A percentile compares a stretch with the other conserved stretches of the same genome.
These are phyloP conservation scores for Yamadazyma trypodendri DNA, from an alignment of 1,139 yeast species.

Conservation along the genomic window DNA sequence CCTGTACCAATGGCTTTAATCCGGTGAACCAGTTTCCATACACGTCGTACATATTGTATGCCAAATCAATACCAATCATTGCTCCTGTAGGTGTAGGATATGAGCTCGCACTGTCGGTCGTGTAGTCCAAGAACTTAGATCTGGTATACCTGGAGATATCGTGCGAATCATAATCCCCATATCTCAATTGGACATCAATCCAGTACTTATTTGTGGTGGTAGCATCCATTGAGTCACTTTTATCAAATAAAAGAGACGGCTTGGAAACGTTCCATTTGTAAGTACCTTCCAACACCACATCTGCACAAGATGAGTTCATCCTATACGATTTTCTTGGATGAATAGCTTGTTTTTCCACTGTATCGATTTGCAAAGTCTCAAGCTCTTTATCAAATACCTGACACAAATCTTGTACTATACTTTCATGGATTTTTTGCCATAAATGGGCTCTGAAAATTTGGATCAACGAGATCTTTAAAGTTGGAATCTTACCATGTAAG, in stretches of 20 bases:
- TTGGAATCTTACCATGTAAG: slow-evolving; percentile 96
- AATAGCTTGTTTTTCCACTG: slow-evolving; percentile 86
- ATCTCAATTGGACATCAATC: slow-evolving; percentile 93
- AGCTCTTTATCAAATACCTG: slow-evolving; percentile 89
- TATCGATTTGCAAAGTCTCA: slow-evolving; percentile 78
- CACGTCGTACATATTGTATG: slow-evolving; percentile 94
- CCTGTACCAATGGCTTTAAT: slow-evolving; percentile 81
- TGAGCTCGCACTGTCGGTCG: slow-evolving; percentile 78
- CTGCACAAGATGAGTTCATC: slow-evolving; percentile 96
- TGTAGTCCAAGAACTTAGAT: slow-evolving; percentile 90
- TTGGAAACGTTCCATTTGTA: slow-evolving; percentile 82
- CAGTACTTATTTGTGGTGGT: slow-evolving; percentile 76
- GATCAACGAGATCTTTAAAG: slow-evolving; percentile 89
- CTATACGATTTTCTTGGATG: slow-evolving; percentile 97
- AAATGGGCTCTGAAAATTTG: slow-evolving; percentile 97
- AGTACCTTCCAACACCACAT: slow-evolving; percentile 72
- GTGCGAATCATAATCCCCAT: slow-evolving; percentile 97
- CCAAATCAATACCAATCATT: slow-evolving; percentile 86
- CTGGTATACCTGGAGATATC: slow-evolving; percentile 93
- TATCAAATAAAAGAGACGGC: slow-evolving; percentile 75
- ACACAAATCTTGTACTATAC: slow-evolving; percentile 88
- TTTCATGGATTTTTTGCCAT: slow-evolving; percentile 99
- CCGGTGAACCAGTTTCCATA: slow-evolving; percentile 99
- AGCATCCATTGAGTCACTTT: slow-evolving; percentile 50
- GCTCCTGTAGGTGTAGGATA: slow-evolving; percentile 96